Conservation (phyloP, 805 yeast species). For the Saccharomyces eubayanus region DNA sequence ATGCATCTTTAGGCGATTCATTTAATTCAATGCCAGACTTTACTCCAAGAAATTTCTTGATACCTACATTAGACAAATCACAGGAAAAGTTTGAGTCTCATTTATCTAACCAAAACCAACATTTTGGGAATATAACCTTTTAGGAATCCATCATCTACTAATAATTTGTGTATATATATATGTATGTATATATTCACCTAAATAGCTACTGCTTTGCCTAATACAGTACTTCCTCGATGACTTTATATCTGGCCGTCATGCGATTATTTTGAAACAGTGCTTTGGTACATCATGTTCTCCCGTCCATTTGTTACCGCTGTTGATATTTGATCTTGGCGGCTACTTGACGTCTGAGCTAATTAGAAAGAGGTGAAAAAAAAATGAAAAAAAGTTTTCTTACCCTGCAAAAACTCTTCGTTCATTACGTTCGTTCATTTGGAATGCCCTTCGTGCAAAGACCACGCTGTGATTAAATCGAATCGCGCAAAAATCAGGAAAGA, state of each 20-base stretch:
- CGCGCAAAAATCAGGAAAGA: too few species aligned
- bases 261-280: background rate
- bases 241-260: background rate
- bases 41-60: constrained; percentile 18
- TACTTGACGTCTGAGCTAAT: background rate
- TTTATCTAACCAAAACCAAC: constrained; percentile 5
- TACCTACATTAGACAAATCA: constrained; percentile 5
- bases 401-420: background rate
- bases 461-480: background rate
- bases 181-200: background rate
- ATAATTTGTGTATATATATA: background rate
- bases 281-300: background rate
- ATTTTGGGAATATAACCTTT: constrained; percentile 12
- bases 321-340: background rate
- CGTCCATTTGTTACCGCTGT: background rate
- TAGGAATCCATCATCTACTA: background rate
- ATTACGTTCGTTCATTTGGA: background rate
- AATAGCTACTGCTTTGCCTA: background rate
- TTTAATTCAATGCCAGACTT: constrained; percentile 9
- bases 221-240: background rate
- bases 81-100: constrained; percentile 2
- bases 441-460: background rate
- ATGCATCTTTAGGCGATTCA: constrained; percentile 19
- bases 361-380: background rate
- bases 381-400: background rate